These are phyloP conservation scores for Tuber indicum DNA, from an alignment of 495 filamentous ascomycete genomes.

Conservation along the genomic window DNA sequence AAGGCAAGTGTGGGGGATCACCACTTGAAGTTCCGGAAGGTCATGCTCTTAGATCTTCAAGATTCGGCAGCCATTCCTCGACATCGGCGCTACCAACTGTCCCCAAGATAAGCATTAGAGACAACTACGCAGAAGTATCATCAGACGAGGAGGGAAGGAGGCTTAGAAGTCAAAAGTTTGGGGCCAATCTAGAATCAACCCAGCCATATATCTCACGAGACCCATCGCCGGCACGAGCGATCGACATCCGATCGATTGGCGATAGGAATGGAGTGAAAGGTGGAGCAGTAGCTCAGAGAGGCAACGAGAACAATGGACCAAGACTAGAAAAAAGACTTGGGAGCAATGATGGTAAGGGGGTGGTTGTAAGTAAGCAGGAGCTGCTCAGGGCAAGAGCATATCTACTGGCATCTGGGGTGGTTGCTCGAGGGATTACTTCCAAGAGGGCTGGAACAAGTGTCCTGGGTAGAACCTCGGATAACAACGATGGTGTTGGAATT, in stretches of 20 bases:
- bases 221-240: constrained; percentile 20
- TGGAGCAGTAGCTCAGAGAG: background rate
- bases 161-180: constrained; percentile 14
- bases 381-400: constrained; percentile 25
- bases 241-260: constrained; percentile 16
- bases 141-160: constrained; percentile 25
- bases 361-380: constrained; percentile 22
- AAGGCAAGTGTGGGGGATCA: constrained; percentile 14
- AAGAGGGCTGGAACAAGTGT: constrained; percentile 11
- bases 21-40: constrained; percentile 24
- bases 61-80: constrained; percentile 19
- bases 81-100: constrained; percentile 20
- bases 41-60: constrained; percentile 1
- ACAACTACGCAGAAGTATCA: constrained; percentile 19
- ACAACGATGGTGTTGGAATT: constrained; percentile 12
- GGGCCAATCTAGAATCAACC: constrained; percentile 15
- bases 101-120: constrained; percentile 15
- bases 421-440: constrained; percentile 30
- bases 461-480: background rate
- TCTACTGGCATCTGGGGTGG: constrained; percentile 26
- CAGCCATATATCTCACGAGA: constrained; percentile 14
- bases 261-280: constrained; percentile 11
- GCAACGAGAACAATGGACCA: constrained; percentile 9
- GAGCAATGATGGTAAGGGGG: background rate
- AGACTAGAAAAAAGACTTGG: constrained; percentile 12